These are phyloP conservation scores for Tolypocladium cylindrosporum DNA, from an alignment of 2,329 filamentous ascomycete species.

Conservation along the genomic window DNA sequence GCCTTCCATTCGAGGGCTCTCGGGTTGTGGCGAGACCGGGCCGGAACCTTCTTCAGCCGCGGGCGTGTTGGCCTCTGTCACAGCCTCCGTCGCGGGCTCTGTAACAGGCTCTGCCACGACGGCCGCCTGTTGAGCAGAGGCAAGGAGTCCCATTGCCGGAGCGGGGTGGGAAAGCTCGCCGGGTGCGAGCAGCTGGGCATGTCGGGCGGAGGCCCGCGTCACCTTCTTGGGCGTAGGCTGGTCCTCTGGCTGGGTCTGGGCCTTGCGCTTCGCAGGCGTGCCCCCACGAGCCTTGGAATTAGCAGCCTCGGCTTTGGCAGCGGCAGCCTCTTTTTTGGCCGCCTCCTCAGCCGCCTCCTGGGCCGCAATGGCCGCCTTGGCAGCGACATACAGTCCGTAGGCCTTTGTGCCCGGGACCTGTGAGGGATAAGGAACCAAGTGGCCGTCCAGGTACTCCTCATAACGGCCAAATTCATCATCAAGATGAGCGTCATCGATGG, in stretches of 20 bases:
- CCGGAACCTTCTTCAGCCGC: constrained; percentile 25
- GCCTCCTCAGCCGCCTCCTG: constrained; percentile 13
- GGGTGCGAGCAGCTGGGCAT: constrained; percentile 13
- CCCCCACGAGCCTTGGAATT: background rate
- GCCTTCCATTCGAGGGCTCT: constrained; percentile 15
- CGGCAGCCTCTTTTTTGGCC: constrained; percentile 18
- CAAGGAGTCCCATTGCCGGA: constrained; percentile 28
- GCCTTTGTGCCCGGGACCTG: constrained; percentile 29
- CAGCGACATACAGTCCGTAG: constrained; percentile 13
- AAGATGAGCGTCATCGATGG: constrained; percentile 32
- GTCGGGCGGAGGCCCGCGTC: constrained; percentile 22
- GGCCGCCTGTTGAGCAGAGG: constrained; percentile 26
- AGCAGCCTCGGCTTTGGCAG: constrained; percentile 22
- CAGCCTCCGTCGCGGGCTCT: constrained; percentile 4
- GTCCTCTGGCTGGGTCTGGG: constrained; percentile 37
- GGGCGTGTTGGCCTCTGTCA: constrained; percentile 19
- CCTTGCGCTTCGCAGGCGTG: constrained; percentile 34
- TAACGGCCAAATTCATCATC: constrained; percentile 33
- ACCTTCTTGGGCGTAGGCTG: constrained; percentile 39
- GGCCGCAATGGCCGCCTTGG: constrained; percentile 25
- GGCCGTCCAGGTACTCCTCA: constrained; percentile 27
- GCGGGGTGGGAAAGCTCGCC: constrained; percentile 14
- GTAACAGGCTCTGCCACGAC: constrained; percentile 9
- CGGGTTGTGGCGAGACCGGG: constrained; percentile 25
- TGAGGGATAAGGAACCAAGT: constrained; percentile 35